Conservation (phyloP, 306 rosid genomes). For the Cucurbita argyrosperma region DNA sequence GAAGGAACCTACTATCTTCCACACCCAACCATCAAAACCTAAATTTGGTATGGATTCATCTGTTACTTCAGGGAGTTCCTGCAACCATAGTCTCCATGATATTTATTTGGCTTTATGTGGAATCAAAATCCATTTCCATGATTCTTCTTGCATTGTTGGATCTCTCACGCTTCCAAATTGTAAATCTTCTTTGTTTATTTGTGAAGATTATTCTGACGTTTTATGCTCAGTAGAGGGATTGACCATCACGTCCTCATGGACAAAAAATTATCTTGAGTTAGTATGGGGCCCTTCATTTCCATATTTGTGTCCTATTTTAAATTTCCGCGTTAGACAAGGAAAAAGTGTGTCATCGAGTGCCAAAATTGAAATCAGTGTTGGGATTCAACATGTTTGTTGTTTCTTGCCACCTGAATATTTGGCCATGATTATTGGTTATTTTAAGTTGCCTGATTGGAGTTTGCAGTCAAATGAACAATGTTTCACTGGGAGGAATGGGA, state of each 20-base stretch:
- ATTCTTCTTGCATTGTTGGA: conserved; percentile 65
- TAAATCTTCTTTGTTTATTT: conserved; percentile 36
- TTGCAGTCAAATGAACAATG: conserved; percentile 25
- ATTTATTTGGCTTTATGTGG: conserved; percentile 39
- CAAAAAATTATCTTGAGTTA: conserved; percentile 34
- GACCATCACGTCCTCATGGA: conserved; percentile 52
- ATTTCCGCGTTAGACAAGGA: conserved; percentile 48
- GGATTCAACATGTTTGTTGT: conserved; percentile 79
- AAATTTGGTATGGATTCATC: conserved; percentile 12
- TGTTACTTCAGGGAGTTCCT: conserved; percentile 21
- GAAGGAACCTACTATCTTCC: conserved; percentile 20
- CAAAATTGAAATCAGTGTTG: conserved; percentile 43
- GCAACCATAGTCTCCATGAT: conserved; percentile 17
- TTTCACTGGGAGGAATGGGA: conserved; percentile 13
- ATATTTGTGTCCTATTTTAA: conserved; percentile 62
- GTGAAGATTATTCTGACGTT: conserved; percentile 43
- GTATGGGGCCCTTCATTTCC: conserved; percentile 71
- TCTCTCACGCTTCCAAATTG: conserved; percentile 40
- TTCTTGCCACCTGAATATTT: conserved; percentile 77
- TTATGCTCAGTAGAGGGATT: conserved; percentile 62
- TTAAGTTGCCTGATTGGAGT: conserved; percentile 68
- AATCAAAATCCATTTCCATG: conserved; percentile 69
- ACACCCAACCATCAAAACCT: conserved; percentile 17
- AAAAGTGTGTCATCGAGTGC: conserved; percentile 20
- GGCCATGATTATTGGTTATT: conserved; percentile 77